Base-by-base conservation (phyloP, 768 basidiomycete genomes). In the Dioszegia hungarica region DNA sequence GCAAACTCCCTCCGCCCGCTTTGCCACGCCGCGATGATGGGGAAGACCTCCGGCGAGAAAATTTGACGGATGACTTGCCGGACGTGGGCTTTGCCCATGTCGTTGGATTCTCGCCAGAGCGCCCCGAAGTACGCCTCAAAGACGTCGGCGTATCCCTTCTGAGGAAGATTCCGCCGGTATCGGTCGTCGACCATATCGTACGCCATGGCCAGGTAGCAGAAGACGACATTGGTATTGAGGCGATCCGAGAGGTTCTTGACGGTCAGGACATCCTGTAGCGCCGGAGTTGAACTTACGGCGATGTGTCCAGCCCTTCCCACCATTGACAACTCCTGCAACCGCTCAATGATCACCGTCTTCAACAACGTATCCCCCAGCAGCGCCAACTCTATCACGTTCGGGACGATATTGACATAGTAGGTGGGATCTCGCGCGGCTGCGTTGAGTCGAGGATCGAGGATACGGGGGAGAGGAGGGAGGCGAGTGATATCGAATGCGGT, bases 101-200 rank as follows among this genome's bases (percentile, higher is more conserved):
- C 36, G 24, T 51, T 29, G 3, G 36, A 37, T 33, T 41, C 38
- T 17, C 41, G 52, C 52, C 52, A 54, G 5, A 54, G 40, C 8
- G 52, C 38, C 14, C 52, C 52, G 29, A 54, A 39, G 31, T 54
- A 54, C 6, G 52, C 52, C 28, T 54, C 52, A 27, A 54, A 54
- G 12, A 54, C 41, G 28, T 54, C 52, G 11, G 52, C 52, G 25
- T 41, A 41, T 12, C 15, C 17, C 38, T 41, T 44, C 25, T 54
- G 52, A 15, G 40, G 6, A 15, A 25, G 5, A 12, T 25, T 43
- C 10, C 38, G 27, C 20, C 49, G 11, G 8, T 20, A n/a, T 38
- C 24, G 19, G 20, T 33, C 14, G 19, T 40, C 37, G 28, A 41
- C 10, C 3, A 54, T 11, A 25, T 44, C 14, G 29, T 54, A 54